Evolutionary conservation across 768 basidiomycete species (phyloP), one percentile per base, ranked within the genome.

Genomic region (Trametes elegans): DNA sequence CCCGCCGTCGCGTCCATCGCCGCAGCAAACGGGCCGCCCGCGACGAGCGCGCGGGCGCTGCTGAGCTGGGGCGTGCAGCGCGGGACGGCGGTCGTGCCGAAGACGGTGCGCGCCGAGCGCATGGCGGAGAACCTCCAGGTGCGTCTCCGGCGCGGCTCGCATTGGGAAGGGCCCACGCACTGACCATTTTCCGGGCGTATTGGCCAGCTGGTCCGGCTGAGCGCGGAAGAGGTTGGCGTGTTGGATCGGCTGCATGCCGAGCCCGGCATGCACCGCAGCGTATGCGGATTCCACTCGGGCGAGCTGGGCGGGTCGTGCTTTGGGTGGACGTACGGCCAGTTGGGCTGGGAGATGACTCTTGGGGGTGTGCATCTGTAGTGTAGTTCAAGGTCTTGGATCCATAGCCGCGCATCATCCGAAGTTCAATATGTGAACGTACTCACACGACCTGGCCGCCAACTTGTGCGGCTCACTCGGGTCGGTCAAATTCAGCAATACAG

Each of bases 41-140:
- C 67, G 2, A 69, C 73, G 0, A 66, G 76, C 3, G 76, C 73
- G 8, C 79, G 81, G 62, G 66, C 83, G n/a, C 72, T 74, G 21
- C 64, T 83, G 10, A 74, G 77, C 0, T 83, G 81, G 80, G 75
- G 79, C 58, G 51, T 80, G 29, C 69, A 73, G 24, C 68, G 79
- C 23, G 74, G 75, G 0, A 72, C 70, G 5, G 65, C 71, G 19
- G 69, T 76, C 7, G 64, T 80, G 3, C 78, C 80, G 2, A 79
- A 78, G 66, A 79, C 77, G 43, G 62, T 65, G 19, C 70, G 78
- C 49, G 55, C 62, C n/a, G 72, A 71, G 18, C 71, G 76, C 34
- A 77, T 82, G 66, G 73, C 70, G 59, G 72, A 75, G 60, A 82
- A 82, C 55, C 51, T 81, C 31, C 72, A 62, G 19, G 80, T 79